These are phyloP conservation scores for Entomortierella chlamydospora DNA, from an alignment of 192 early-diverging fungal species.

Conservation along the genomic window DNA sequence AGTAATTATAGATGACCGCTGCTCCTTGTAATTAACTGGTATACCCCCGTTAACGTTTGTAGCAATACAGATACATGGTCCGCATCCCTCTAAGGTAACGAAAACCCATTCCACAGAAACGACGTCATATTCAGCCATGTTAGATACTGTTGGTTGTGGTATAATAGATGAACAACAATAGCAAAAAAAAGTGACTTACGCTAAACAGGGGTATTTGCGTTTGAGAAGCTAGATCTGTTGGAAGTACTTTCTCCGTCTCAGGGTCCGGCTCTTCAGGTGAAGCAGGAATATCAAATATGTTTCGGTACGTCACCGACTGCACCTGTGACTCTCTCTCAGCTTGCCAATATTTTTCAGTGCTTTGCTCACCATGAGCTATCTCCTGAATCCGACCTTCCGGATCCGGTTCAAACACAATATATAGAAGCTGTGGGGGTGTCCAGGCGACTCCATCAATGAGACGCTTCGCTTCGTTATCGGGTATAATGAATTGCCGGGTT, in stretches of 20 bases:
- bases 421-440: background rate
- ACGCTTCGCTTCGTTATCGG: no score
- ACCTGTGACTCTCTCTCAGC: slow-evolving; percentile 8
- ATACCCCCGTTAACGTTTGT: background rate
- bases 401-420: background rate
- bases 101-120: no score
- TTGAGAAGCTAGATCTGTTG: background rate
- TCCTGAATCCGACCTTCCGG: background rate
- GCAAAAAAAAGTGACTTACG: background rate
- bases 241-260: background rate
- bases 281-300: slow-evolving; percentile 16
- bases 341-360: slow-evolving; percentile 13
- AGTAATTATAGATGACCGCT: background rate
- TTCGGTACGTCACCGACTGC: background rate
- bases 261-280: slow-evolving; percentile 30
- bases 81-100: background rate
- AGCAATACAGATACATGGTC: background rate
- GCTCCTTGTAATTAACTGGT: background rate
- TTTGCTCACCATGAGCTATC: slow-evolving; percentile 8
- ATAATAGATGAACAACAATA: background rate
- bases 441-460: no score
- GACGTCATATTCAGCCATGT: no score
- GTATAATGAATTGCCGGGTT: no score
- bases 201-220: background rate
- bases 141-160: no score